Evolutionary conservation across 1,284 basidiomycete genomes (phyloP), one percentile per base, ranked within the genome.

Genomic region (Leccinum griseonigrum): DNA sequence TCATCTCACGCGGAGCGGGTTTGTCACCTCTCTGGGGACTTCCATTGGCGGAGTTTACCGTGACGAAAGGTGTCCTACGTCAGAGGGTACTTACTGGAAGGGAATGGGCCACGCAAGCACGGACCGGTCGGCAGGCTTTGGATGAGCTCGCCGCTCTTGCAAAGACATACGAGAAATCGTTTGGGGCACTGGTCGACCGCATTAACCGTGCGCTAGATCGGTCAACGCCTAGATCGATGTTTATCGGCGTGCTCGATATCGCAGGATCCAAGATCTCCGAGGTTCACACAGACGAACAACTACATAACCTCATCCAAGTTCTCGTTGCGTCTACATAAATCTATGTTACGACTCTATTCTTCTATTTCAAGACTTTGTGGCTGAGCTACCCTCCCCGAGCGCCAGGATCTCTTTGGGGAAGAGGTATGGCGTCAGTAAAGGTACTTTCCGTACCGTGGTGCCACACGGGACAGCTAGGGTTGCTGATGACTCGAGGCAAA

Each of bases 171-270:
- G 97, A 99, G 79, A 98, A 97, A 77, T 94, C 91, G 1, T 99
- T 99, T 71, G 93, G 95, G 16, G 84, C 86, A 51, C 85, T 99
- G 54, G 97, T 99, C 26, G 96, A 98, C 66, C 86, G 95, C 51
- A 94, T 99, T 77, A 99, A 99, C 75, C 87, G 86, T 56, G 96
- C 95, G 1, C 83, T 99, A 1, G 97, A 98, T 69, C 86, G 96
- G 7, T 95, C 96, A 1, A 93, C 92, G 36, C 87, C 88, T 29
- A 97, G 97, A 76, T 90, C 94, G 38, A 95, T 93, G 2, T 99
- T 98, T 75, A 99, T 99, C 65, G 97, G 97, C 51, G 97, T 99
- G 3, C 85, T 99, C 32, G 97, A 99, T 85, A 99, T 99, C 62
- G 97, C 97, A 7, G 97, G 97, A 22, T 99, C 99, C 78, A 97